These are phyloP conservation scores for Phytopythium litorale DNA, from an alignment of 352 stramenopile species.

Conservation along the genomic window DNA sequence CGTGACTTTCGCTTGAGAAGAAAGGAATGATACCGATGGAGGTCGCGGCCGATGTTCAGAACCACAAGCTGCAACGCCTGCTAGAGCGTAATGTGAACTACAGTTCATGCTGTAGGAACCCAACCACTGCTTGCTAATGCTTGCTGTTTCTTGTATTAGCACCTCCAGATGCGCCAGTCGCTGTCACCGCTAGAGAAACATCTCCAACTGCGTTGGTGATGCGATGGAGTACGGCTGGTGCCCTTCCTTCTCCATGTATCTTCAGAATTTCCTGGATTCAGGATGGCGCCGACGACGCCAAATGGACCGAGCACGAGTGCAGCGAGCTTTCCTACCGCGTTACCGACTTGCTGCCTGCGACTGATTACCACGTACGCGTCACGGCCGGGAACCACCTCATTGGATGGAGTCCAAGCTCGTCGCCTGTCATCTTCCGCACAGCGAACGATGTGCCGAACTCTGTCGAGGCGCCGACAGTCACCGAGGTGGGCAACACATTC, in stretches of 20 bases:
- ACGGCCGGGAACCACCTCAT: conserved; percentile 41
- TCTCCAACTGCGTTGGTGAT: conserved; percentile 27
- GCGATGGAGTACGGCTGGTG: conserved; percentile 17
- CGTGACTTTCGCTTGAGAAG: conserved; percentile 9
- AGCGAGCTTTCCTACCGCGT: conserved; percentile 19
- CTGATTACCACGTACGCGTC: conserved; percentile 33
- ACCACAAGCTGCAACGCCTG: conserved; percentile 28
- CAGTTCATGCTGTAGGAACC: neutral
- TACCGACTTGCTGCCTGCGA: conserved; percentile 35
- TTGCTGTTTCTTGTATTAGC: conserved; percentile 12
- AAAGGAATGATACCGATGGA: conserved; percentile 34
- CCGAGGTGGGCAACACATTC: conserved; percentile 28
- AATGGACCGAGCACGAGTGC: conserved; percentile 18
- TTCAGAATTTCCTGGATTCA: conserved; percentile 42
- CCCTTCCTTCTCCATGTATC: conserved; percentile 17
- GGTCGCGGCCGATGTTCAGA: conserved; percentile 35
- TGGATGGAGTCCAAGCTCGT: conserved; percentile 36
- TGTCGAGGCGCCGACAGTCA: conserved; percentile 32
- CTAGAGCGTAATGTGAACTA: conserved; percentile 32
- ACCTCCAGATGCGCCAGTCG: conserved; percentile 23
- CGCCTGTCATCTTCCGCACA: conserved; percentile 20
- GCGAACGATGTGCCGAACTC: conserved; percentile 39
- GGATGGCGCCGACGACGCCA: conserved; percentile 13
- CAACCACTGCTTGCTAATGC: neutral
- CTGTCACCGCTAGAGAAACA: conserved; percentile 12